Evolutionary conservation across 2,329 filamentous ascomycete species (phyloP), one percentile per base, ranked within the genome.

Genomic region (Sarocladiaceae sp.): DNA sequence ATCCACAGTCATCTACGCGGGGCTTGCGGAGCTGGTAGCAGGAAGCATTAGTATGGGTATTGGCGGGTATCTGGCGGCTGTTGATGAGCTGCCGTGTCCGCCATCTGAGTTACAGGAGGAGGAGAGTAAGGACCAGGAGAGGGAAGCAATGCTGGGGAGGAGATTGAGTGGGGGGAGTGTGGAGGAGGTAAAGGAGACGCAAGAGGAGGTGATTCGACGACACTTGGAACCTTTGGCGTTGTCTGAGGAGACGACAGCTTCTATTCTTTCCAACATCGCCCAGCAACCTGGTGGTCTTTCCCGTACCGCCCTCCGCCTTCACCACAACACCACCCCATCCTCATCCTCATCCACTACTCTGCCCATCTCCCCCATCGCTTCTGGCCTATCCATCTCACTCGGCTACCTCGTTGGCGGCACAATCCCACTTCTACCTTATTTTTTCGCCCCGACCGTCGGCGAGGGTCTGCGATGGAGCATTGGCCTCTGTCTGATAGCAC

Each of bases 41-140:
- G 83, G 84, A 2, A 77, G 80, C 37, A 85, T 88, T 48, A 83
- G 78, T 35, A 87, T 87, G 83, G 83, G 83, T 3, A 72, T 88
- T 12, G 81, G 83, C 15, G 82, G 80, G 11, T 87, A 83, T 54
- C 65, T 88, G 2, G 78, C 81, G 2, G 80, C 80, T 44, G 64
- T 57, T 54, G 74, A 55, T 31, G 61, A 64, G 12, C 31, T 57
- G 20, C 53, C 50, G 7, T 31, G 20, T 19, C 24, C 48, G 9
- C 2, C 37, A 2, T 15, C 44, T 6, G 19, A 20, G 29, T n/a
- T 20, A 9, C 18, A 24, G 11, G 3, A 35, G 1, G 43, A n/a
- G 5, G 15, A 27, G 0, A 31, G 33, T 2, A 51, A 54, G 11
- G 50, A 56, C 1, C 55, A 59, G 19, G 55, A 57, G 32, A 45